phyloP scores from a whole-genome alignment of 768 basidiomycete genomes.

The Galerina sulciceps region DNA sequence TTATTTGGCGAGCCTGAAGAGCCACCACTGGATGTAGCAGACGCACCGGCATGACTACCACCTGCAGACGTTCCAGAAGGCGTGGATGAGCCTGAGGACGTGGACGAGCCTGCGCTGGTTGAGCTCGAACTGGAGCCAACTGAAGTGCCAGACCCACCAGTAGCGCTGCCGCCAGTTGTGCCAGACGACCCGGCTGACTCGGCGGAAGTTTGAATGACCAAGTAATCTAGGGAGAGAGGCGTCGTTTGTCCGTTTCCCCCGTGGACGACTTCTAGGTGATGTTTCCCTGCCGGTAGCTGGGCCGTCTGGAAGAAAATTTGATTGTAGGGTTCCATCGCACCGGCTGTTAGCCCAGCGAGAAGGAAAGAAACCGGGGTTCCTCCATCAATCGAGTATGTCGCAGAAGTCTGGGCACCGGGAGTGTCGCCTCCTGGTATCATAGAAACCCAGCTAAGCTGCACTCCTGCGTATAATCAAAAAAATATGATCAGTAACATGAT shows the following conservation, averaged over 20 bases:
- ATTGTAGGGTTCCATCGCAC: conserved; percentile 13
- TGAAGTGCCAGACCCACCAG: not conserved
- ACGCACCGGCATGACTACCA: too few species aligned
- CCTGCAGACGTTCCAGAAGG: too few species aligned
- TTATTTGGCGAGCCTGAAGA: too few species aligned
- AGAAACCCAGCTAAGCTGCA: not conserved
- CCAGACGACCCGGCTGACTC: not conserved
- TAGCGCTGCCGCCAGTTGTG: not conserved
- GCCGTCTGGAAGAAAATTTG: conserved; percentile 17
- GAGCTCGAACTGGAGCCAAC: not conserved
- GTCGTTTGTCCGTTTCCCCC: conserved; percentile 6
- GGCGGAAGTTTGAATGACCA: conserved; percentile 13
- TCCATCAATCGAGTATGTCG: conserved; percentile 18
- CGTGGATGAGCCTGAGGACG: too few species aligned
- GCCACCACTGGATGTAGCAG: too few species aligned
- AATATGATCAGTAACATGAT: not conserved
- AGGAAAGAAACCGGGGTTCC: conserved; percentile 8
- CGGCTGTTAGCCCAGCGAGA: conserved; percentile 7
- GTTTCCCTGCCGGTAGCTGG: conserved; percentile 1
- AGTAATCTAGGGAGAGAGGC: conserved; percentile 11
- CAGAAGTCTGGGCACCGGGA: conserved; percentile 3
- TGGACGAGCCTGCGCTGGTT: not conserved
- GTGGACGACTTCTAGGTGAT: conserved; percentile 14
- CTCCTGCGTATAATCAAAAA: not conserved
- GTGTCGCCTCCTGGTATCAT: not conserved